phyloP scores from a whole-genome alignment of 2,329 filamentous ascomycete genomes.

The Teratosphaeria destructans region DNA sequence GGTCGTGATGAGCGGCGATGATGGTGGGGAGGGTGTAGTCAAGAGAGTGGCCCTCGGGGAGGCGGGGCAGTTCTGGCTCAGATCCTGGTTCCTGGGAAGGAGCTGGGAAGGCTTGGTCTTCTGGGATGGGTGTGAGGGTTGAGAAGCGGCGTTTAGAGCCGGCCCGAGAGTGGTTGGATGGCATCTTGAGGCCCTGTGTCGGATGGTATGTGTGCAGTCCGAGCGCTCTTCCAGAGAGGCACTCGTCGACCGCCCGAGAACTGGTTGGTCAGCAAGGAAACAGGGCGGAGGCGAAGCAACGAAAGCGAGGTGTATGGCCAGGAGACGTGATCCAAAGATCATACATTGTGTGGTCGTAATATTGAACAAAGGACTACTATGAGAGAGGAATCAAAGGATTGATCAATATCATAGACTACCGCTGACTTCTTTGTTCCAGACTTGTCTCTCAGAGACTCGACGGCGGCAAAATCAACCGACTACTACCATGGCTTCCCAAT shows the following conservation, averaged over 20 bases:
- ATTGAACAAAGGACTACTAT: neutral
- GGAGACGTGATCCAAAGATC: neutral
- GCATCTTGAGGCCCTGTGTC: too few species aligned
- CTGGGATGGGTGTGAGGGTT: neutral
- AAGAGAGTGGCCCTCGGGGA: neutral
- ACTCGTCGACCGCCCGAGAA: neutral
- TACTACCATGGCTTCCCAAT: neutral
- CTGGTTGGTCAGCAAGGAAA: neutral
- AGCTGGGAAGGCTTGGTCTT: neutral
- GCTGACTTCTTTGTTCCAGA: neutral
- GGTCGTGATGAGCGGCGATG: neutral
- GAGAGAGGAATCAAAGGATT: neutral
- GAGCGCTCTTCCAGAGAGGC: neutral
- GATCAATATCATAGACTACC: neutral
- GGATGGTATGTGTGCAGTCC: neutral
- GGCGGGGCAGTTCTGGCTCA: neutral
- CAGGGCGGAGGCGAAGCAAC: neutral
- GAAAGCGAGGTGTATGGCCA: neutral
- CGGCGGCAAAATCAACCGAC: neutral
- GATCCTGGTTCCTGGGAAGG: neutral
- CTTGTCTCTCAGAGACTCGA: neutral
- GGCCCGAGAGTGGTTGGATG: neutral
- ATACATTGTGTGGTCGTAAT: neutral
- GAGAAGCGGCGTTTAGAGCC: neutral
- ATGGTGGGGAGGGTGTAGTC: neutral